These are phyloP conservation scores for Perkinsus marinus DNA, from an alignment of 169 alveolate genomes.

Conservation along the genomic window DNA sequence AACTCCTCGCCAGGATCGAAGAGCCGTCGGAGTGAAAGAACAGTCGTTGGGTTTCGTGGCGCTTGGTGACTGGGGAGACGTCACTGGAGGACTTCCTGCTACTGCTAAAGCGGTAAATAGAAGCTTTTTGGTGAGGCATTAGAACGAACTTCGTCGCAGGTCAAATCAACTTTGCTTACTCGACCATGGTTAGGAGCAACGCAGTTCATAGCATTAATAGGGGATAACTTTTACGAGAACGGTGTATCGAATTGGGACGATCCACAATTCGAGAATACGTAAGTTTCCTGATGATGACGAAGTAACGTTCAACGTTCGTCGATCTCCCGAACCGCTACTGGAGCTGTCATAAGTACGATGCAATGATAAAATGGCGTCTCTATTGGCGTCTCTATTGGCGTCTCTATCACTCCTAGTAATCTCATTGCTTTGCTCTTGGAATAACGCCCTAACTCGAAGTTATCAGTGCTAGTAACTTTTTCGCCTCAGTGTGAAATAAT, in stretches of 20 bases:
- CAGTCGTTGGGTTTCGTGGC: background rate
- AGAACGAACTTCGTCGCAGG: background rate
- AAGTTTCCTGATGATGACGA: background rate
- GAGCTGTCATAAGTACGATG: no score
- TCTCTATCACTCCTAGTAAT: no score
- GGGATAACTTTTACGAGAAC: background rate
- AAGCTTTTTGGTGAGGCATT: background rate
- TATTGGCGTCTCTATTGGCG: no score
- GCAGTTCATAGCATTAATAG: background rate
- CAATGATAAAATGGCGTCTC: no score
- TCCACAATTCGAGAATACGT: background rate
- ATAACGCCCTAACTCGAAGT: no score
- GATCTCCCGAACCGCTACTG: no score
- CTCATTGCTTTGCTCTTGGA: no score
- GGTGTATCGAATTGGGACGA: background rate
- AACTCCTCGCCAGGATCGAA: background rate
- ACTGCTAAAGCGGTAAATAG: background rate
- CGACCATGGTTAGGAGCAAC: background rate
- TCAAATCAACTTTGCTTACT: background rate
- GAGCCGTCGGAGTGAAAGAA: background rate
- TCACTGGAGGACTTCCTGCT: background rate
- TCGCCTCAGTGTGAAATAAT: no score
- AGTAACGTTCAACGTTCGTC: no score
- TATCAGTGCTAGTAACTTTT: no score
- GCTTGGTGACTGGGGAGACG: background rate